Evolutionary conservation across 1,284 basidiomycete species (phyloP).

Genomic region (Tilletiopsis washingtonensis): DNA sequence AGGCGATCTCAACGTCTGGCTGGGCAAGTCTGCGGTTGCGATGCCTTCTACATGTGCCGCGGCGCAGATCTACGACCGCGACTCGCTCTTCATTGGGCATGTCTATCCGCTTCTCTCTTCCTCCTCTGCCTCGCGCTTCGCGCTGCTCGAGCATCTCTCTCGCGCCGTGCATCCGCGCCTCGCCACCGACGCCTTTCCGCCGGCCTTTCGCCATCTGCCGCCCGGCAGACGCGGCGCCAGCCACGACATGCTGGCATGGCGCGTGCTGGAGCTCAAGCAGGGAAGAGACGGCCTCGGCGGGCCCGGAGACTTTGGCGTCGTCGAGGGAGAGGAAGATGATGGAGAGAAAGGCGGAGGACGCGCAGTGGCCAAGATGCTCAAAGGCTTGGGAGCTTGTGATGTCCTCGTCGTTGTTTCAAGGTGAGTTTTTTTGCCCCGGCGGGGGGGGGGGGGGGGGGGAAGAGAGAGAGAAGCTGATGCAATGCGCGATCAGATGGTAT

Average conservation of each 20-base stretch:
- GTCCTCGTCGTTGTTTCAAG: constrained; percentile 32
- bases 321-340: constrained; percentile 40
- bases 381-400: constrained; percentile 36
- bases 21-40: too few relatives aligned
- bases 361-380: constrained; percentile 24
- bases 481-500: constrained; percentile 58
- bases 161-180: constrained; percentile 37
- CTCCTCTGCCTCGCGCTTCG: constrained; percentile 13
- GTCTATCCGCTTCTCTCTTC: constrained; percentile 32
- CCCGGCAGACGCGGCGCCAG: constrained; percentile 24
- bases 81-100: constrained; percentile 42
- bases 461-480: too few relatives aligned
- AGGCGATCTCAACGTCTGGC: too few relatives aligned
- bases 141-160: constrained; percentile 32
- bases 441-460: too few relatives aligned
- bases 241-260: constrained; percentile 44
- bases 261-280: constrained; percentile 34
- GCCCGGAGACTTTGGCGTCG: constrained; percentile 38
- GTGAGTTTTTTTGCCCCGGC: too few relatives aligned
- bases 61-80: constrained; percentile 38
- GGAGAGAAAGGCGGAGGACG: constrained; percentile 41
- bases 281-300: constrained; percentile 31
- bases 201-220: constrained; percentile 26
- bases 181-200: constrained; percentile 23
- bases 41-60: too few relatives aligned